A percentile compares a stretch with the other conserved stretches of the same genome.
Evolutionary conservation across 371 early-diverging fungal genomes (phyloP).

Genomic region (Mucor mucedo): DNA sequence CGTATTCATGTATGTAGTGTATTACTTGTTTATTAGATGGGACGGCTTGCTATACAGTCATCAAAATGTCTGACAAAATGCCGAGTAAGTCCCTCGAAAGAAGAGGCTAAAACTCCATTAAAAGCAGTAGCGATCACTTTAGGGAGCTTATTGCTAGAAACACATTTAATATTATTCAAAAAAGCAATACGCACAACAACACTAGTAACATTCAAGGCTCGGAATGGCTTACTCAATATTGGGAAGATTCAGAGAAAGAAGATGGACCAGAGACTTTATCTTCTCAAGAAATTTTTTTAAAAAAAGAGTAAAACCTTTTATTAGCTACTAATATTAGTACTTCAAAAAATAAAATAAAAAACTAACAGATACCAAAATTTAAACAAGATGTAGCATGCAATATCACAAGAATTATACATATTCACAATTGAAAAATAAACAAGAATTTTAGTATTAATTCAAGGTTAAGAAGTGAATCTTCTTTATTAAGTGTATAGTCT

Average conservation of each 20-base stretch:
- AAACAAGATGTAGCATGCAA: background rate
- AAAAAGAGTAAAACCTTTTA: constrained; percentile 16
- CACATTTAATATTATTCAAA: constrained; percentile 20
- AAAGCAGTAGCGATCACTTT: too few species aligned
- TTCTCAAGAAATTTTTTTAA: constrained; percentile 21
- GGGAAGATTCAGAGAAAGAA: constrained; percentile 24
- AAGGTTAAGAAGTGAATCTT: constrained; percentile 21
- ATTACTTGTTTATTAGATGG: too few species aligned
- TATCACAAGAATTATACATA: constrained; percentile 21
- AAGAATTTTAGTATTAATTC: constrained; percentile 18
- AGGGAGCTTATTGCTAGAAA: constrained; percentile 18
- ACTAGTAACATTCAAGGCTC: constrained; percentile 22
- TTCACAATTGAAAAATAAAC: constrained; percentile 22
- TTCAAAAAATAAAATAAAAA: constrained; percentile 7
- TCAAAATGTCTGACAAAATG: too few species aligned
- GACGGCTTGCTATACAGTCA: too few species aligned
- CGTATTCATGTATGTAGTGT: too few species aligned
- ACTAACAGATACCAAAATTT: constrained; percentile 23
- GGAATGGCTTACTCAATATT: constrained; percentile 27
- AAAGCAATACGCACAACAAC: constrained; percentile 23
- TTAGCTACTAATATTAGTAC: constrained; percentile 15
- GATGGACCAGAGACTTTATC: constrained; percentile 18
- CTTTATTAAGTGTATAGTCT: constrained; percentile 17
- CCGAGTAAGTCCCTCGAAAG: too few species aligned
- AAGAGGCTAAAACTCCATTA: too few species aligned